A percentile compares a stretch with the other conserved stretches of the same genome.
phyloP scores from a whole-genome alignment of 1,284 basidiomycete species.

The Mycosarcoma maydis region DNA sequence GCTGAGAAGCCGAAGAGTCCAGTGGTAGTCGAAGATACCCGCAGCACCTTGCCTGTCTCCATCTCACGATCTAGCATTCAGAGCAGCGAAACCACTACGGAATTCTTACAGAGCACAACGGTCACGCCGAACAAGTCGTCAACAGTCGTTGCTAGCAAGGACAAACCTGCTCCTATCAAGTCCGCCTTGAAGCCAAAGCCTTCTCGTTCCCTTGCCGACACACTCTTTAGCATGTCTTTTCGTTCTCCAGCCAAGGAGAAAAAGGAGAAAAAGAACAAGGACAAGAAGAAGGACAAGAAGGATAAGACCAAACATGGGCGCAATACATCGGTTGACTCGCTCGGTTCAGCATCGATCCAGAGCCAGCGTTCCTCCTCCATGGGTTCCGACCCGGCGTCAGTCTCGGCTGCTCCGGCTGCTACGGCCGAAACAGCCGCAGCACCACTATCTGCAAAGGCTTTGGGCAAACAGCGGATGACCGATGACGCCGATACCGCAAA shows the following conservation, averaged over 20 bases:
- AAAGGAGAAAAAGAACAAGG: constrained; percentile 38
- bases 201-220: constrained; percentile 55
- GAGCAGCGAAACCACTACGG: neutral
- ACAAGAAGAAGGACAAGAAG: constrained; percentile 40
- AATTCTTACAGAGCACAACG: neutral
- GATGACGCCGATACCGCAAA: neutral
- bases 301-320: constrained; percentile 43
- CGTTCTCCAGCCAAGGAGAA: constrained; percentile 43
- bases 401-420: constrained; percentile 8
- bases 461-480: constrained; percentile 23
- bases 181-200: constrained; percentile 52
- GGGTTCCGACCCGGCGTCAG: constrained; percentile 9
- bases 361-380: constrained; percentile 25
- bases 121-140: constrained; percentile 5
- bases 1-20: constrained; percentile 18
- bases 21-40: constrained; percentile 30
- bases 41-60: constrained; percentile 43
- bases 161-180: constrained; percentile 54
- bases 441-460: constrained; percentile 28
- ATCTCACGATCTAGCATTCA: constrained; percentile 20
- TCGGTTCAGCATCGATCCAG: constrained; percentile 21
- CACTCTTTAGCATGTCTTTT: constrained; percentile 52
- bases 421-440: constrained; percentile 1
- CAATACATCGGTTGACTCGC: constrained; percentile 26
- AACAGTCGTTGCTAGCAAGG: constrained; percentile 26